Conservation (phyloP, 2,329 filamentous ascomycete genomes). For the Ceratocystis cacaofunesta region DNA sequence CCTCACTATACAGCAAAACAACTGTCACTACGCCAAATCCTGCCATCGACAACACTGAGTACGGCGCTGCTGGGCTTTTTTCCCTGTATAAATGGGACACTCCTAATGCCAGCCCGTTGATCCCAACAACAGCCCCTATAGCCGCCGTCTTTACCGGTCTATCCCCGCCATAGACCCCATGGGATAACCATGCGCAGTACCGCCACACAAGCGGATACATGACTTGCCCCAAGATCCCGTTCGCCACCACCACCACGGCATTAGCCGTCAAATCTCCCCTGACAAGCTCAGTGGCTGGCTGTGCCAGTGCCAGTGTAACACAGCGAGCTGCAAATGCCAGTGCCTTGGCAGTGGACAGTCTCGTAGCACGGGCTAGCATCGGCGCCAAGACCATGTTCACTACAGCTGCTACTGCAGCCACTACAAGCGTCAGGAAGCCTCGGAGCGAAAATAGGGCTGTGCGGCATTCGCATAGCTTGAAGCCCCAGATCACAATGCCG, state of each 20-base stretch:
- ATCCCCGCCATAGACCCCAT: not conserved
- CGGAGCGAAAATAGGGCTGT: slow-evolving; percentile 30
- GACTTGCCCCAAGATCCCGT: slow-evolving; percentile 33
- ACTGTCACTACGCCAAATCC: slow-evolving; percentile 42
- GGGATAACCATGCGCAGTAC: slow-evolving; percentile 21
- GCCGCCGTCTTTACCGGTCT: slow-evolving; percentile 24
- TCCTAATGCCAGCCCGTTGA: slow-evolving; percentile 47
- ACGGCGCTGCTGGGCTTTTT: slow-evolving; percentile 37
- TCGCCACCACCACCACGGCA: slow-evolving; percentile 36
- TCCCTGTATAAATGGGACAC: slow-evolving; percentile 42
- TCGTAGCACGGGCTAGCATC: slow-evolving; percentile 25
- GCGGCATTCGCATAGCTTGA: slow-evolving; percentile 39
- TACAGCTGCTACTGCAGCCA: slow-evolving; percentile 27
- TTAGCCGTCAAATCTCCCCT: slow-evolving; percentile 34
- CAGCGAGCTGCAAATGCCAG: slow-evolving; percentile 36
- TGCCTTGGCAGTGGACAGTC: slow-evolving; percentile 25
- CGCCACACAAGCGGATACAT: slow-evolving; percentile 26
- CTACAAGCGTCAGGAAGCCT: slow-evolving; percentile 27
- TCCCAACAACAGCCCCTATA: slow-evolving; percentile 37
- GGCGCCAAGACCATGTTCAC: slow-evolving; percentile 31
- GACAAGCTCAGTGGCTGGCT: slow-evolving; percentile 32
- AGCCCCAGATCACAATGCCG: slow-evolving; percentile 38
- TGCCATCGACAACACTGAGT: slow-evolving; percentile 43
- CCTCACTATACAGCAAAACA: slow-evolving; percentile 29
- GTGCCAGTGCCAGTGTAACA: slow-evolving; percentile 35